Conservation (phyloP, 352 stramenopile genomes). For the Globisporangium recalcitrans region DNA sequence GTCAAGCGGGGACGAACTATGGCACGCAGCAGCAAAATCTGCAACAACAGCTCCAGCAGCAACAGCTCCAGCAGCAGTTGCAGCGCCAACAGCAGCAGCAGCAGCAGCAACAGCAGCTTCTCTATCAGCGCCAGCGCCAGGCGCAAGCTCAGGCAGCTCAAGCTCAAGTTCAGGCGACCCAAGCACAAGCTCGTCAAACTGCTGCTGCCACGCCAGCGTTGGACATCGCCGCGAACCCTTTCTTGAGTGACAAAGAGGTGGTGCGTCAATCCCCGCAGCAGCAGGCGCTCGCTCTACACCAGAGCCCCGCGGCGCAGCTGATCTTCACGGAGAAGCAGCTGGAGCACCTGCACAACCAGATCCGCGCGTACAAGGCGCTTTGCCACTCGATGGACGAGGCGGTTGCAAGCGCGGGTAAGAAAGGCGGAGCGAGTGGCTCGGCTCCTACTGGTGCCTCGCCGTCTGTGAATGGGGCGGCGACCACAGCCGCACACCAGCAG, state of each 20-base stretch:
- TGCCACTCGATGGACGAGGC: constrained; percentile 81
- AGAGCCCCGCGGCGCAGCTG: constrained; percentile 31
- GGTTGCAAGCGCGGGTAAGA: constrained; percentile 28
- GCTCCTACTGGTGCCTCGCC: not conserved
- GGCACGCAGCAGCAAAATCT: not conserved
- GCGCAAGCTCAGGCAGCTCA: constrained; percentile 21
- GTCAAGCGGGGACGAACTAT: constrained; percentile 1
- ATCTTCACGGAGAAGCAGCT: constrained; percentile 86
- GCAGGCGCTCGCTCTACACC: constrained; percentile 32
- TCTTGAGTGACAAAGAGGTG: constrained; percentile 57
- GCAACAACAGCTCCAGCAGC: constrained; percentile 7
- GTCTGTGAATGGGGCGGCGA: not conserved
- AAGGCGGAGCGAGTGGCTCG: not conserved
- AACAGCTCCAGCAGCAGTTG: constrained; percentile 13
- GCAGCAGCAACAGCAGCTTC: constrained; percentile 21
- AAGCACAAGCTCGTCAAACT: constrained; percentile 16
- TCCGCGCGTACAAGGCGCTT: constrained; percentile 76
- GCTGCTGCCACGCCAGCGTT: constrained; percentile 19
- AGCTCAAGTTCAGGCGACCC: constrained; percentile 18
- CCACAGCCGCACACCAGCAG: not conserved
- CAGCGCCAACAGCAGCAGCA: constrained; percentile 26
- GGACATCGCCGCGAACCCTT: constrained; percentile 49
- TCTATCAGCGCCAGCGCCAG: constrained; percentile 30
- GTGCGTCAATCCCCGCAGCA: constrained; percentile 24
- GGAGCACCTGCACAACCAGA: constrained; percentile 82